Conservation (phyloP, 2,329 filamentous ascomycete species). For the Pseudopithomyces maydicus region DNA sequence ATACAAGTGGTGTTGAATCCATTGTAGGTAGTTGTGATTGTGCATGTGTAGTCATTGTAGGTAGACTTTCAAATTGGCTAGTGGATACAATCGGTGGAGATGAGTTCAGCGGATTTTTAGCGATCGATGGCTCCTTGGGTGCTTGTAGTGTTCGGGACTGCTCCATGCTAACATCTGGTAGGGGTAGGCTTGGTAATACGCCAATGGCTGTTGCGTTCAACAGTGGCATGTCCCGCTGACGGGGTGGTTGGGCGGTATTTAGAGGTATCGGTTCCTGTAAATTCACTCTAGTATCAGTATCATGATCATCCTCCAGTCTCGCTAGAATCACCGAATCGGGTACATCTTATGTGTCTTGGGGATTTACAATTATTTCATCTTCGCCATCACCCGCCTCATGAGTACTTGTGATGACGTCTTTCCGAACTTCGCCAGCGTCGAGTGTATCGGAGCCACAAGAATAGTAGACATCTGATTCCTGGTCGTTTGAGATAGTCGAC, state of each 20-base stretch:
- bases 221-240: neutral
- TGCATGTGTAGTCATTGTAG: neutral
- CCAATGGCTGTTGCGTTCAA: no score
- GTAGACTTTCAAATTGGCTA: neutral
- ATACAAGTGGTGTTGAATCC: no score
- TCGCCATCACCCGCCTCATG: neutral
- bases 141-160: no score
- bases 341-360: neutral
- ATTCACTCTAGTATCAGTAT: neutral
- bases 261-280: neutral
- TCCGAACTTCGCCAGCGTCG: neutral
- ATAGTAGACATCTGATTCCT: no score
- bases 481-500: no score
- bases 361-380: neutral
- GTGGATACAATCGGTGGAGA: neutral
- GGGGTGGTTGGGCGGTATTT: neutral
- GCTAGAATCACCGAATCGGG: neutral
- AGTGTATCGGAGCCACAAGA: neutral
- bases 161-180: no score
- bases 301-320: neutral
- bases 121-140: neutral
- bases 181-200: no score
- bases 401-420: neutral
- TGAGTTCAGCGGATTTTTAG: neutral
- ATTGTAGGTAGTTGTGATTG: neutral